These are phyloP conservation scores for Metahyphopichia silvanorum DNA, from an alignment of 805 yeast species.

Conservation along the genomic window DNA sequence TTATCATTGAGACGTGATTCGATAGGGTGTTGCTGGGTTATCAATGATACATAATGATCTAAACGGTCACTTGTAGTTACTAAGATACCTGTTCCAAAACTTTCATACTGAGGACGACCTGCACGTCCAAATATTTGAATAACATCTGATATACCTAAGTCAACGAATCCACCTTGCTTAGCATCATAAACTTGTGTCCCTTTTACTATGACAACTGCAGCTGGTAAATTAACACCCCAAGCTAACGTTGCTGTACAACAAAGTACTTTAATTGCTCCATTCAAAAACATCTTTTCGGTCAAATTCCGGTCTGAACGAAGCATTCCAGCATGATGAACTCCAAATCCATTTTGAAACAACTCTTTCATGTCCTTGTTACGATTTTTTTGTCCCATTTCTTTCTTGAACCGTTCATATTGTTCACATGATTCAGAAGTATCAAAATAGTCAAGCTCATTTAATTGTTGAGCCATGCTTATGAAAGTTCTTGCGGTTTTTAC, in stretches of 20 bases:
- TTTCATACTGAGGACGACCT: constrained; percentile 96
- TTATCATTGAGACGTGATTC: constrained; percentile 79
- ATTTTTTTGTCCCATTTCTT: constrained; percentile 67
- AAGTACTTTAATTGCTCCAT: constrained; percentile 83
- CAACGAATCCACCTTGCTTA: constrained; percentile 90
- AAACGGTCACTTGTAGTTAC: constrained; percentile 79
- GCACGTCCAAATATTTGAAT: constrained; percentile 99
- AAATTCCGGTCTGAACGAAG: constrained; percentile 83
- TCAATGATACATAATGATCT: constrained; percentile 83
- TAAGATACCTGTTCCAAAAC: constrained; percentile 86
- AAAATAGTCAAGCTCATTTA: constrained; percentile 54
- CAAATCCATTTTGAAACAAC: constrained; percentile 77
- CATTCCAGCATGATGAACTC: constrained; percentile 98
- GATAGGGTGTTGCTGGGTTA: constrained; percentile 94
- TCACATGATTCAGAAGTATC: constrained; percentile 48
- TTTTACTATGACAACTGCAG: constrained; percentile 93
- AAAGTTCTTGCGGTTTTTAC: constrained; percentile 74
- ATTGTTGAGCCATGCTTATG: constrained; percentile 61
- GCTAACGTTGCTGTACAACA: constrained; percentile 98
- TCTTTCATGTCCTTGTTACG: constrained; percentile 79
- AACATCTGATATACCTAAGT: constrained; percentile 93
- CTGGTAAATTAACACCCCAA: constrained; percentile 99
- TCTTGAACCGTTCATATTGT: constrained; percentile 41
- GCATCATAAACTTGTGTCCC: constrained; percentile 97
- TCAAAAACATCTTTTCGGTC: constrained; percentile 81